A percentile compares a stretch with the other conserved stretches of the same genome.
Evolutionary conservation across 352 stramenopile species (phyloP).

Genomic region (Phytophthora quininea): DNA sequence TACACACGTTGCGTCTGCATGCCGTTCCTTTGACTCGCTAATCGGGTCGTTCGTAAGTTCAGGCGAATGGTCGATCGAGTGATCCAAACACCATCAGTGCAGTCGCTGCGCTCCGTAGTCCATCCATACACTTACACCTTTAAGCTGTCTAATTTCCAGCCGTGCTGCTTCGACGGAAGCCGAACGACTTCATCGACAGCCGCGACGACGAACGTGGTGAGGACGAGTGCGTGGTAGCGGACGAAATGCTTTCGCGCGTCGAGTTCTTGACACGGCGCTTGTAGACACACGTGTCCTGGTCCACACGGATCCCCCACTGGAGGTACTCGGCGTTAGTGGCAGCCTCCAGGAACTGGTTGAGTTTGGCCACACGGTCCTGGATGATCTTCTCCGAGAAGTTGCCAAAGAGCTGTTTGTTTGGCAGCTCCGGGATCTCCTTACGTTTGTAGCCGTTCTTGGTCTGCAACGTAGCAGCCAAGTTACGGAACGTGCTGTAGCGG

Average conservation of each 20-base stretch:
- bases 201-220: constrained; percentile 66
- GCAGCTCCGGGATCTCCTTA: constrained; percentile 76
- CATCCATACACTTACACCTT: constrained; percentile 35
- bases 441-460: constrained; percentile 81
- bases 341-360: constrained; percentile 80
- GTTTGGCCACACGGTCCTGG: constrained; percentile 69
- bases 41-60: constrained; percentile 12
- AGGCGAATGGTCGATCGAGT: constrained; percentile 2
- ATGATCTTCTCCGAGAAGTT: constrained; percentile 82
- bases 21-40: constrained; percentile 30
- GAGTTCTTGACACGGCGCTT: constrained; percentile 70
- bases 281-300: constrained; percentile 79
- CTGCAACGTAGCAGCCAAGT: constrained; percentile 68
- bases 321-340: constrained; percentile 76
- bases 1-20: constrained; percentile 20
- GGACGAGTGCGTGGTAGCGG: constrained; percentile 50
- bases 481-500: constrained; percentile 82
- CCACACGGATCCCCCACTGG: constrained; percentile 77
- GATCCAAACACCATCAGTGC: background rate
- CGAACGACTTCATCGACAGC: constrained; percentile 76
- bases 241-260: constrained; percentile 51
- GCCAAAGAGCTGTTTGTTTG: constrained; percentile 76
- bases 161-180: constrained; percentile 68
- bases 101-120: constrained; percentile 26
- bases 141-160: constrained; percentile 47